Percentiles rank a stretch among this genome's conserved stretches.
These are phyloP conservation scores for Candida tropicalis DNA, from an alignment of 1,139 yeast species.

Conservation along the genomic window DNA sequence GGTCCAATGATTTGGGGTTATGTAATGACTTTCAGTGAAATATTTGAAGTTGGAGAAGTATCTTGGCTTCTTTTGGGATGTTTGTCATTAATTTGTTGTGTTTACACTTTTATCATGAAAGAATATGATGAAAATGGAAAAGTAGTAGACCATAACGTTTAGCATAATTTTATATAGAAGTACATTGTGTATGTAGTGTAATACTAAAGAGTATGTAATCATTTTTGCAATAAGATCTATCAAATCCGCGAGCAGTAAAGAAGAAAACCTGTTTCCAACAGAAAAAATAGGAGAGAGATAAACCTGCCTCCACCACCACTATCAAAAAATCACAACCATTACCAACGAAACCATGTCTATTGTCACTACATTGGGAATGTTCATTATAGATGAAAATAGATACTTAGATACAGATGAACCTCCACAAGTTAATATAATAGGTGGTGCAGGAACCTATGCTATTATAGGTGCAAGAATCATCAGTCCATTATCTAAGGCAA, in stretches of 20 bases:
- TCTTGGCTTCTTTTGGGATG: slow-evolving; percentile 52
- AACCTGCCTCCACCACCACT: background rate
- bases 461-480: slow-evolving; percentile 73
- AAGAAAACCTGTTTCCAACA: too few relatives aligned
- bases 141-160: slow-evolving; percentile 1
- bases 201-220: too few relatives aligned
- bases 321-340: background rate
- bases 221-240: background rate
- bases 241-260: too few relatives aligned
- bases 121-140: slow-evolving; percentile 30
- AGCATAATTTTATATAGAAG: background rate
- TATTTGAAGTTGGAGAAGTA: slow-evolving; percentile 44
- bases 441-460: slow-evolving; percentile 91
- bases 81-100: slow-evolving; percentile 33
- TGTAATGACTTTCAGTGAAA: slow-evolving; percentile 52
- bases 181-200: too few relatives aligned
- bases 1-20: slow-evolving; percentile 65
- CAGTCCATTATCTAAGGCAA: slow-evolving; percentile 34
- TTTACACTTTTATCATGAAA: slow-evolving; percentile 35
- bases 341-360: slow-evolving; percentile 21
- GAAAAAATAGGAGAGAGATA: background rate
- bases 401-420: slow-evolving; percentile 46
- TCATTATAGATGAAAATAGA: slow-evolving; percentile 86
- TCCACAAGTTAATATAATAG: slow-evolving; percentile 60
- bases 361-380: slow-evolving; percentile 79